Conservation (phyloP, 208 protist species). For the Leishmania mexicana region DNA sequence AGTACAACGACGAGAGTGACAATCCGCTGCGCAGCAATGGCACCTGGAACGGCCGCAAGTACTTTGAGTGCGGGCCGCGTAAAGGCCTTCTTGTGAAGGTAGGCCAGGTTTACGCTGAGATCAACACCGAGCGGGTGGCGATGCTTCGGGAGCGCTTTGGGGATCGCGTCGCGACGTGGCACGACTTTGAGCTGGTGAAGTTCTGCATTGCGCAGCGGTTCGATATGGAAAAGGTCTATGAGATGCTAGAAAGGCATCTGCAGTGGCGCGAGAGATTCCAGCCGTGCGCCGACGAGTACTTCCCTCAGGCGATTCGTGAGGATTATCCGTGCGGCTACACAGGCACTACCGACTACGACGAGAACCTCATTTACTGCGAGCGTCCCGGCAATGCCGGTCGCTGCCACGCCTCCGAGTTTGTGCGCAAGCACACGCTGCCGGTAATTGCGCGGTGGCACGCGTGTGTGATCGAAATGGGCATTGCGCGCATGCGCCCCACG, state of each 20-base stretch:
- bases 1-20: constrained; percentile 69
- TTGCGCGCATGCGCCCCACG: constrained; percentile 45
- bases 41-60: constrained; percentile 49
- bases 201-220: constrained; percentile 85
- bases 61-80: constrained; percentile 55
- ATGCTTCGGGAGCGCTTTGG: constrained; percentile 62
- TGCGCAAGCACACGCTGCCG: constrained; percentile 58
- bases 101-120: constrained; percentile 55
- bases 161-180: constrained; percentile 60
- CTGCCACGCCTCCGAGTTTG: constrained; percentile 66
- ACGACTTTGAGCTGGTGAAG: constrained; percentile 86
- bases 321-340: constrained; percentile 82
- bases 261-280: constrained; percentile 65
- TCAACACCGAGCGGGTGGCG: constrained; percentile 48
- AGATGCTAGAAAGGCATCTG: constrained; percentile 83
- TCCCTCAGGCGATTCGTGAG: constrained; percentile 56
- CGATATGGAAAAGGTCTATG: constrained; percentile 71
- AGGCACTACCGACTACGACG: constrained; percentile 67
- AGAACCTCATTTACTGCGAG: constrained; percentile 87
- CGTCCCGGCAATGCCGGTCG: constrained; percentile 69
- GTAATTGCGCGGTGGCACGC: constrained; percentile 75
- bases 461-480: constrained; percentile 71
- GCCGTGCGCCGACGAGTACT: constrained; percentile 74
- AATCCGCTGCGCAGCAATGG: constrained; percentile 58
- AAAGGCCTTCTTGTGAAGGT: constrained; percentile 55